Evolutionary conservation across 164 flowering plant species (phyloP).

Genomic region (Houttuynia cordata): DNA sequence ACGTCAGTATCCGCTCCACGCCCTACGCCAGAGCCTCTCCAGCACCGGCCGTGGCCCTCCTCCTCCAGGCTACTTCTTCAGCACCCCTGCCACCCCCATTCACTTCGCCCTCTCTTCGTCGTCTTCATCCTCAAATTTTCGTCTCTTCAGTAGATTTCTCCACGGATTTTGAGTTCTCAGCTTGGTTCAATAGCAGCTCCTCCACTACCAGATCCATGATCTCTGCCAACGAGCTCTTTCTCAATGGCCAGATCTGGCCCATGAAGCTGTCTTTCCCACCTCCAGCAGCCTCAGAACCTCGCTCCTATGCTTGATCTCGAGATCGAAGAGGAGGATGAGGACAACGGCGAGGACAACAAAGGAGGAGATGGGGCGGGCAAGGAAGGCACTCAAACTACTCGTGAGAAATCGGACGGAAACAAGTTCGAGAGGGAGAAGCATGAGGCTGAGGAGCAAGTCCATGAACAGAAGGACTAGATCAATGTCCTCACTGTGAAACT

Average conservation of each 20-base stretch:
- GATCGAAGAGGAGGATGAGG: conserved; percentile 25
- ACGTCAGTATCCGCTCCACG: conserved; percentile 48
- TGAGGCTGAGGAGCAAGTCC: conserved; percentile 28
- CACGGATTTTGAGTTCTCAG: conserved; percentile 50
- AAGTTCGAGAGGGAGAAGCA: conserved; percentile 1
- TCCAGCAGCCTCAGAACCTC: conserved; percentile 42
- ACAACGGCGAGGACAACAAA: neutral
- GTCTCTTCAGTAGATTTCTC: conserved; percentile 5
- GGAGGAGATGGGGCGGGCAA: conserved; percentile 2
- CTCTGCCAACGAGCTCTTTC: conserved; percentile 66
- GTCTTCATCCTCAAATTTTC: conserved; percentile 1
- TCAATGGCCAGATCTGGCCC: conserved; percentile 73
- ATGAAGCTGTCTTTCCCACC: conserved; percentile 55
- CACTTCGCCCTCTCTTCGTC: conserved; percentile 25
- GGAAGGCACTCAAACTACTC: conserved; percentile 3
- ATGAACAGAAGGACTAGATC: conserved; percentile 48
- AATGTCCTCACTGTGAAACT: conserved; percentile 36
- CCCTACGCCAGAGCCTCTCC: conserved; percentile 67
- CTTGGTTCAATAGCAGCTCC: conserved; percentile 20
- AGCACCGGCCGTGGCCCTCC: conserved; percentile 34
- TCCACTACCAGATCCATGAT: conserved; percentile 32
- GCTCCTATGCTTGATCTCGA: conserved; percentile 45
- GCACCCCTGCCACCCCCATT: conserved; percentile 66
- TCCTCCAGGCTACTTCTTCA: conserved; percentile 33
- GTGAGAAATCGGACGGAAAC: neutral